Evolutionary conservation across 1,139 yeast genomes (phyloP).

Genomic region (Pichia sp.): DNA sequence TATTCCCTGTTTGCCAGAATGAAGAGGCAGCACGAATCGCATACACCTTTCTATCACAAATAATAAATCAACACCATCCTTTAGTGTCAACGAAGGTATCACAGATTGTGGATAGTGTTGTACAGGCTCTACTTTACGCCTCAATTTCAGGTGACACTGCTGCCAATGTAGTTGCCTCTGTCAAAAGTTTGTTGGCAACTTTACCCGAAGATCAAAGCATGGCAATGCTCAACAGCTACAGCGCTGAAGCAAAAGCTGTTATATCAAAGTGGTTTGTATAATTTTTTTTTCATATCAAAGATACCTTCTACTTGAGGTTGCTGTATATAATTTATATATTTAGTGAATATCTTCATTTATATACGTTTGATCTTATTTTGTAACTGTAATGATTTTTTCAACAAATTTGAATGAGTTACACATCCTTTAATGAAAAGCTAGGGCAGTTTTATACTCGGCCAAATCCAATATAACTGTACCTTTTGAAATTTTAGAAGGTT

Average conservation of each 20-base stretch:
- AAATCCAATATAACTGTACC: conserved; percentile 25
- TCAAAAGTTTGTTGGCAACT: conserved; percentile 46
- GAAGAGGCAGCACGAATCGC: conserved; percentile 89
- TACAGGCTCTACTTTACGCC: conserved; percentile 70
- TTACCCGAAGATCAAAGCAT: conserved; percentile 63
- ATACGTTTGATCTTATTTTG: neutral
- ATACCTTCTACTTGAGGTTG: neutral
- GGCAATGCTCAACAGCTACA: conserved; percentile 57
- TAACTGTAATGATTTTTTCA: neutral
- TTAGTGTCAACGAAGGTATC: conserved; percentile 47
- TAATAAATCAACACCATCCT: conserved; percentile 68
- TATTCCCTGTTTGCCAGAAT: conserved; percentile 80
- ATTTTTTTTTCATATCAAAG: neutral
- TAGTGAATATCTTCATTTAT: neutral
- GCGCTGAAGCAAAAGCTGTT: conserved; percentile 57
- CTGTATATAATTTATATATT: neutral
- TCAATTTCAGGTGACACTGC: conserved; percentile 70
- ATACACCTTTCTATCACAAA: conserved; percentile 68
- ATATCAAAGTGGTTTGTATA: conserved; percentile 57
- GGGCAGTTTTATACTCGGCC: conserved; percentile 15
- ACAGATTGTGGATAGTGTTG: conserved; percentile 66
- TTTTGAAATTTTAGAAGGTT: conserved; percentile 30
- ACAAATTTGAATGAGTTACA: no score
- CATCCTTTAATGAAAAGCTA: neutral
- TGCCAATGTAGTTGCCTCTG: conserved; percentile 55